Evolutionary conservation across 1,284 basidiomycete genomes (phyloP).

Genomic region (Ganoderma lucidum): DNA sequence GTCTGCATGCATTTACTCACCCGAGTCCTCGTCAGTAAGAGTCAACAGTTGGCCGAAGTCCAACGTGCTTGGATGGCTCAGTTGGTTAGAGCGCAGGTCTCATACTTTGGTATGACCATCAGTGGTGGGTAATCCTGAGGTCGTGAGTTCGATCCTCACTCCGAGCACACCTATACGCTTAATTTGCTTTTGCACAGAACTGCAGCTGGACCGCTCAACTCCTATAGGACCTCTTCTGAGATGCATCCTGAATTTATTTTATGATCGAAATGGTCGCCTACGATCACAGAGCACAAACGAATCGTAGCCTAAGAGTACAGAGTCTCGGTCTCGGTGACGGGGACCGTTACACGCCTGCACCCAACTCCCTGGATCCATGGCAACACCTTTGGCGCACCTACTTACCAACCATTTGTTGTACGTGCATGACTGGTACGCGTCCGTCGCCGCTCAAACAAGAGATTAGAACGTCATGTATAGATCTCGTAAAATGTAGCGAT

Average conservation of each 20-base stretch:
- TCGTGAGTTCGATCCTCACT: constrained; percentile 34
- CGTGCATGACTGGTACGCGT: neutral
- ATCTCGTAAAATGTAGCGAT: constrained; percentile 14
- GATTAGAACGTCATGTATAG: constrained; percentile 10
- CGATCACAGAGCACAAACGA: no score
- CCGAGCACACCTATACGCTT: constrained; percentile 19
- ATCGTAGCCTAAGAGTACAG: no score
- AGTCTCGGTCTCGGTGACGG: no score
- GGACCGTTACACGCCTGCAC: no score
- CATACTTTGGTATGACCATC: constrained; percentile 27
- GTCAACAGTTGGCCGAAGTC: no score
- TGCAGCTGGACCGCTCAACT: no score
- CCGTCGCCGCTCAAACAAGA: neutral
- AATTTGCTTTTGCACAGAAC: neutral
- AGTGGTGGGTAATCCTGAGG: constrained; percentile 29
- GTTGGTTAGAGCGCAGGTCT: constrained; percentile 34
- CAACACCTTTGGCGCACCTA: neutral
- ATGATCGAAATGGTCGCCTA: no score
- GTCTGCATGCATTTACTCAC: no score
- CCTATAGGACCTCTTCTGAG: no score
- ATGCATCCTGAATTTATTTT: no score
- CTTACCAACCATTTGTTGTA: neutral
- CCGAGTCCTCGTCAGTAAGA: no score
- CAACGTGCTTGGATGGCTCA: constrained; percentile 32
- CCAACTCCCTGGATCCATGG: no score